Evolutionary conservation across 2,329 filamentous ascomycete species (phyloP).

Genomic region (Albophoma yamanashiensis): DNA sequence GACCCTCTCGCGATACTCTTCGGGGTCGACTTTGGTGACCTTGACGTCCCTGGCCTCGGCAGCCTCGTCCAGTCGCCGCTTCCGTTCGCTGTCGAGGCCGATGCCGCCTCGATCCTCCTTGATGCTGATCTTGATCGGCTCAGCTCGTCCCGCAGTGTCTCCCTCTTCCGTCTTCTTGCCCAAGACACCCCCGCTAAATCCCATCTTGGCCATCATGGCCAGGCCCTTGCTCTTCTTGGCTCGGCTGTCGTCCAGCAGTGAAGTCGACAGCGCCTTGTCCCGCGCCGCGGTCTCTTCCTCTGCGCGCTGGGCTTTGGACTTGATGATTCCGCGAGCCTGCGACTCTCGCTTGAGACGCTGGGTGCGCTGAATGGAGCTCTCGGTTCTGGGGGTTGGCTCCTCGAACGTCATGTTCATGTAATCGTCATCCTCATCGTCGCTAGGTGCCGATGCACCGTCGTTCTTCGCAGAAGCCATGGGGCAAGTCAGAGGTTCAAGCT

Average conservation of each 20-base stretch:
- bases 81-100: conserved; percentile 73
- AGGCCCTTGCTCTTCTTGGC: conserved; percentile 71
- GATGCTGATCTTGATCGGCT: conserved; percentile 66
- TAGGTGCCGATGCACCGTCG: conserved; percentile 7
- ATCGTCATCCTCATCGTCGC: conserved; percentile 71
- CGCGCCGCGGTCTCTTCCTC: conserved; percentile 60
- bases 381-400: conserved; percentile 46
- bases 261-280: conserved; percentile 66
- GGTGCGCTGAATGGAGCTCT: conserved; percentile 45
- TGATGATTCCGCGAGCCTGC: conserved; percentile 55
- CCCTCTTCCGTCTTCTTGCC: conserved; percentile 47
- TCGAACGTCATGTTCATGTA: conserved; percentile 95
- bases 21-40: conserved; percentile 50
- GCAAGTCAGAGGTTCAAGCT: background rate
- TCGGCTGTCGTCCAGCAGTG: conserved; percentile 48
- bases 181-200: conserved; percentile 70
- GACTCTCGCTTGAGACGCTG: conserved; percentile 48
- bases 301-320: conserved; percentile 77
- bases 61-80: conserved; percentile 60
- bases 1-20: conserved; percentile 64
- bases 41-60: conserved; percentile 43
- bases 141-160: conserved; percentile 28
- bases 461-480: conserved; percentile 6
- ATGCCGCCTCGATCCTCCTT: conserved; percentile 78
- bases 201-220: conserved; percentile 95